A percentile compares a stretch with the other conserved stretches of the same genome.
Evolutionary conservation across 257 asterid genomes (phyloP).

Genomic region (Solanum stenotomum): DNA sequence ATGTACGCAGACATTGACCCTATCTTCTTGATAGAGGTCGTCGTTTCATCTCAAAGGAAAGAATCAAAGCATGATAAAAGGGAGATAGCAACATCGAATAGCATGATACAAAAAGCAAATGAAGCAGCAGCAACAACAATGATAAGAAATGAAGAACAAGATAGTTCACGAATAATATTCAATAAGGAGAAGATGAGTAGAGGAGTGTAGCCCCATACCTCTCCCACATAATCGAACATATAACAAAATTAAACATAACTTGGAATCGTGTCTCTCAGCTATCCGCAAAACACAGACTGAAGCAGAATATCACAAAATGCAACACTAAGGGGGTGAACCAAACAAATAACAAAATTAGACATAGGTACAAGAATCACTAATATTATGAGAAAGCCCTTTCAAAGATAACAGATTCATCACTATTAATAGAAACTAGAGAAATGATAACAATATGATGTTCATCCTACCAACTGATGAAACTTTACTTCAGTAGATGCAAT

Average conservation of each 20-base stretch:
- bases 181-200: background rate
- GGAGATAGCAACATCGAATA: background rate
- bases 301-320: background rate
- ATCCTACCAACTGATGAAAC: constrained; percentile 1
- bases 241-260: background rate
- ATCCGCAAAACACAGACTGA: background rate
- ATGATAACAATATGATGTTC: background rate
- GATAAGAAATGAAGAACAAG: background rate
- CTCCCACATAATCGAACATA: background rate
- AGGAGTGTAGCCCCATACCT: background rate
- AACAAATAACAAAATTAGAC: background rate
- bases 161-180: background rate
- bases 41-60: background rate
- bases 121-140: background rate
- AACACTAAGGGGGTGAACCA: background rate
- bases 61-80: background rate
- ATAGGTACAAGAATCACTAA: background rate
- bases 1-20: no score
- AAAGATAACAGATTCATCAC: background rate
- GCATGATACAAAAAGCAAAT: background rate
- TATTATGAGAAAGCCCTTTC: background rate
- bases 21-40: background rate
- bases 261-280: background rate
- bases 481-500: background rate
- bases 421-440: background rate